Conservation (phyloP, 441 rosid genomes). For the Erodium moschatum region DNA sequence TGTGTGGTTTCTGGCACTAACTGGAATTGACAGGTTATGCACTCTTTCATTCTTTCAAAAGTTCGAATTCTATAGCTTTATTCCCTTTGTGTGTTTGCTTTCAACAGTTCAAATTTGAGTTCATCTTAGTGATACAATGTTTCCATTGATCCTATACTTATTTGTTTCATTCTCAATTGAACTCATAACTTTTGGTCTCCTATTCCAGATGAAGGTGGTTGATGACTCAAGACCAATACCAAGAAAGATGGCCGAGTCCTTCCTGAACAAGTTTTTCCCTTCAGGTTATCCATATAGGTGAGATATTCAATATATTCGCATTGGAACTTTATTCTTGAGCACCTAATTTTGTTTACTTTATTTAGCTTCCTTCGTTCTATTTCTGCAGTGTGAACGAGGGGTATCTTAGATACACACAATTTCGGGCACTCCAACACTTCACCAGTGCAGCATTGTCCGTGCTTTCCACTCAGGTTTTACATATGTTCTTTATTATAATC, state of each 20-base stretch:
- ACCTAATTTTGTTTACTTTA: background rate
- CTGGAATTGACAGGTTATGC: background rate
- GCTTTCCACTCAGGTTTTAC: slow-evolving; percentile 81
- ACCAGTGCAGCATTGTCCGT: slow-evolving; percentile 79
- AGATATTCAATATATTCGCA: slow-evolving; percentile 10
- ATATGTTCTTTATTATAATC: slow-evolving; percentile 9
- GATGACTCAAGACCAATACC: slow-evolving; percentile 60
- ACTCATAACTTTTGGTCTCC: background rate
- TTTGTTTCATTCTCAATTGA: background rate
- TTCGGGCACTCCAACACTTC: slow-evolving; percentile 79
- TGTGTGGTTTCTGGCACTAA: background rate
- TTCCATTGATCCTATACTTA: background rate
- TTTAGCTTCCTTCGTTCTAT: slow-evolving; percentile 18
- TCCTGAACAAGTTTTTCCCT: slow-evolving; percentile 74
- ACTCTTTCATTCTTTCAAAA: no score
- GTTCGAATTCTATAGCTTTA: background rate
- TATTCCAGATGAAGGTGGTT: slow-evolving; percentile 53
- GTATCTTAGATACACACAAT: slow-evolving; percentile 80
- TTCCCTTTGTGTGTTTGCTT: background rate
- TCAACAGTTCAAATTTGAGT: background rate
- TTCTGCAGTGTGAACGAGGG: slow-evolving; percentile 77
- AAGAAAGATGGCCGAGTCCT: slow-evolving; percentile 57
- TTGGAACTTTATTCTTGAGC: background rate
- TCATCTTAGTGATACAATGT: no score
- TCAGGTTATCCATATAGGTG: slow-evolving; percentile 93